phyloP scores from a whole-genome alignment of 164 flowering plant species.

The Chimonanthus praecox region DNA sequence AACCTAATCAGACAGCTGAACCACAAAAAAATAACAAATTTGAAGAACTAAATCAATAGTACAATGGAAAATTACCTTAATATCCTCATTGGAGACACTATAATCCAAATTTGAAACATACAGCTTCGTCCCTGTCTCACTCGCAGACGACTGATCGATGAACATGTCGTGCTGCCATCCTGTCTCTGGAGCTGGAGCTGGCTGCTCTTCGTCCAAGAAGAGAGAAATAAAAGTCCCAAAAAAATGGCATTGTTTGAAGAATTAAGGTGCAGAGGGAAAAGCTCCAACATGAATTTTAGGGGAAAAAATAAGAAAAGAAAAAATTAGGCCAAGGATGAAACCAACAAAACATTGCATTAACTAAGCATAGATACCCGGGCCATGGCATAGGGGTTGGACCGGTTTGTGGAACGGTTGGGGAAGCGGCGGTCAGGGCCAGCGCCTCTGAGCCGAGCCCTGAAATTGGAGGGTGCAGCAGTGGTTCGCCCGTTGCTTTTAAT shows the following conservation, averaged over 20 bases:
- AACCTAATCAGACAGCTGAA: neutral
- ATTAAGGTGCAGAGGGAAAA: no score
- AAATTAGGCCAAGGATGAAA: neutral
- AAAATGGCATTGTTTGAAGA: neutral
- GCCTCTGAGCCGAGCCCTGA: constrained; percentile 28
- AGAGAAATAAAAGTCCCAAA: neutral
- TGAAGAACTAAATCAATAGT: neutral
- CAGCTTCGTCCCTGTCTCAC: constrained; percentile 90
- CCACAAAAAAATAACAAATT: neutral
- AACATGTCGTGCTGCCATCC: constrained; percentile 81
- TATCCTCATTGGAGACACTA: constrained; percentile 83
- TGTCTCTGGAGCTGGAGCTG: constrained; percentile 59
- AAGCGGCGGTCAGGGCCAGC: constrained; percentile 73
- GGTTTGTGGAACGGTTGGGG: constrained; percentile 54
- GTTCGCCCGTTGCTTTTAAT: constrained; percentile 71
- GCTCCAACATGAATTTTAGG: neutral
- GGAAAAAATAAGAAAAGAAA: neutral
- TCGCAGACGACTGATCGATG: constrained; percentile 47
- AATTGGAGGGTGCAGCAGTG: constrained; percentile 21
- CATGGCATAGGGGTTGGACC: constrained; percentile 53
- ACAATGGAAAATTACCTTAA: constrained; percentile 46
- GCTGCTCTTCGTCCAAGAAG: constrained; percentile 5
- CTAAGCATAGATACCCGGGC: constrained; percentile 35
- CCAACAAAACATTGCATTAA: constrained; percentile 13
- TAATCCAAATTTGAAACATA: constrained; percentile 76